These are phyloP conservation scores for Mycena galericulata DNA, from an alignment of 768 basidiomycete species.

Conservation along the genomic window DNA sequence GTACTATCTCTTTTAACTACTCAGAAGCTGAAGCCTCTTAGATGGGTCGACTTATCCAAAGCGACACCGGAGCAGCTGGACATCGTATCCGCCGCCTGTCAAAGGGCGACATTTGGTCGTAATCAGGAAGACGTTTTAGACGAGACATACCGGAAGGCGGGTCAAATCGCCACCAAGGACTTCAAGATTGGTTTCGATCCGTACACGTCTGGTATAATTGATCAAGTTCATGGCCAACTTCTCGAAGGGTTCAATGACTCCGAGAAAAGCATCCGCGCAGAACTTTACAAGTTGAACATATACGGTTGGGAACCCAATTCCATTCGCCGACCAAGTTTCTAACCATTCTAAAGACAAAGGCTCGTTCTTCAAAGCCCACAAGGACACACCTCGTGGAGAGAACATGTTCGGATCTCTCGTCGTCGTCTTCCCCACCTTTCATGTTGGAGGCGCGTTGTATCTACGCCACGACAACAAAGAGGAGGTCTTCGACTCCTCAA, in stretches of 20 bases:
- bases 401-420: slow-evolving; percentile 59
- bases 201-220: slow-evolving; percentile 38
- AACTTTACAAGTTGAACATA: slow-evolving; percentile 56
- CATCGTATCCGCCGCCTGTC: slow-evolving; percentile 41
- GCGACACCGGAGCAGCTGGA: slow-evolving; percentile 30
- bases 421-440: slow-evolving; percentile 53
- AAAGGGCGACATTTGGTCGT: slow-evolving; percentile 48
- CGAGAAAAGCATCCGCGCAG: slow-evolving; percentile 34
- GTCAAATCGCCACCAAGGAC: slow-evolving; percentile 44
- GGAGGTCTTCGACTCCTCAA: slow-evolving; percentile 49
- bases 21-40: not conserved
- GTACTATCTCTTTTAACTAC: not conserved
- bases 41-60: slow-evolving; percentile 22
- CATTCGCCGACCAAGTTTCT: not conserved
- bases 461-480: slow-evolving; percentile 46
- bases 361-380: slow-evolving; percentile 57
- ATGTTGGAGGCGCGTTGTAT: slow-evolving; percentile 53
- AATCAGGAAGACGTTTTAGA: slow-evolving; percentile 47
- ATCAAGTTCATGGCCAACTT: slow-evolving; percentile 32
- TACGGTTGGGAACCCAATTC: no score
- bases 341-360: slow-evolving; percentile 37
- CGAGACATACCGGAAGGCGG: slow-evolving; percentile 50
- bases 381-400: slow-evolving; percentile 52
- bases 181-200: slow-evolving; percentile 45
- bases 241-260: slow-evolving; percentile 33